Evolutionary conservation across 2,329 filamentous ascomycete species (phyloP).

Genomic region (Trichoderma sp.): DNA sequence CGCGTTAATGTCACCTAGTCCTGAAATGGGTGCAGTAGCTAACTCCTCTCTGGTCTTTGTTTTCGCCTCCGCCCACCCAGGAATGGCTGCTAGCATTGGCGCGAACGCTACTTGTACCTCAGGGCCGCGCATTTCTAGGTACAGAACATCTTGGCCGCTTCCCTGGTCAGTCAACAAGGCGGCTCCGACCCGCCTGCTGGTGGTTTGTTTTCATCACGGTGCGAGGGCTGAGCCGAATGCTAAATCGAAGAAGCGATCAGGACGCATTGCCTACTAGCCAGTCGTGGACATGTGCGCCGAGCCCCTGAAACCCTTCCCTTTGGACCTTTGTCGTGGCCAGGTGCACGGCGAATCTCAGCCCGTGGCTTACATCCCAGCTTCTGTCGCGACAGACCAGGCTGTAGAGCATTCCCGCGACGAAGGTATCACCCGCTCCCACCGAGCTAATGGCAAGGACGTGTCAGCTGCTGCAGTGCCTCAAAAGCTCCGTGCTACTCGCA

Average conservation of each 20-base stretch:
- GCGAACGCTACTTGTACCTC: slow-evolving; percentile 11
- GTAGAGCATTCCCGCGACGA: slow-evolving; percentile 70
- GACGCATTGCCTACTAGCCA: slow-evolving; percentile 17
- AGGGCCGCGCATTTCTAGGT: not conserved
- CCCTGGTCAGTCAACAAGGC: not conserved
- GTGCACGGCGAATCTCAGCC: slow-evolving; percentile 60
- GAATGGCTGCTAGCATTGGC: slow-evolving; percentile 10
- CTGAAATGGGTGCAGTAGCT: not conserved
- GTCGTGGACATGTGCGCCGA: slow-evolving; percentile 34
- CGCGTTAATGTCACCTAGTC: not conserved
- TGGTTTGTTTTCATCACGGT: not conserved
- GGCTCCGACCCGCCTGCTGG: slow-evolving; percentile 2
- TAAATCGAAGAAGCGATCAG: slow-evolving; percentile 3
- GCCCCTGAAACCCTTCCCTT: slow-evolving; percentile 61
- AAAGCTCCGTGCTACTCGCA: slow-evolving; percentile 18
- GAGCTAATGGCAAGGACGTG: slow-evolving; percentile 45
- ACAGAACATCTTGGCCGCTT: not conserved
- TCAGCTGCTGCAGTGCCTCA: slow-evolving; percentile 16
- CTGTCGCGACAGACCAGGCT: slow-evolving; percentile 49
- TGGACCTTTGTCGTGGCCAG: slow-evolving; percentile 67
- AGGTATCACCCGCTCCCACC: slow-evolving; percentile 73
- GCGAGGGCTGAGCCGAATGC: not conserved
- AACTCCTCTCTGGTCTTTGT: not conserved
- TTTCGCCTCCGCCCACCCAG: slow-evolving; percentile 3
- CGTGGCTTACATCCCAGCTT: slow-evolving; percentile 49